Conservation (phyloP, 2,329 filamentous ascomycete genomes). For the Neurospora sp. region DNA sequence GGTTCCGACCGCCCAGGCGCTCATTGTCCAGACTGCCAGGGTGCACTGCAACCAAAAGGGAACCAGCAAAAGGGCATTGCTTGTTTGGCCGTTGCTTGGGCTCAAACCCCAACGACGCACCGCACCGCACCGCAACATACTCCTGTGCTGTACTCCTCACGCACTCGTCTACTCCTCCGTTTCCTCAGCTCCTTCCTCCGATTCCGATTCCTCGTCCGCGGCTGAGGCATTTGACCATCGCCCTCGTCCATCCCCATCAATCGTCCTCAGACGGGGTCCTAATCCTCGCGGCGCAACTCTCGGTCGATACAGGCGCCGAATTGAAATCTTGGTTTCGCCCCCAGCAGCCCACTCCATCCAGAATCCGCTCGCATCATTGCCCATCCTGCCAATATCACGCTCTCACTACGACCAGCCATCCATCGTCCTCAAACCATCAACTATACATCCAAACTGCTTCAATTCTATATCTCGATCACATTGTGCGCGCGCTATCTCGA, state of each 20-base stretch:
- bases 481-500: neutral
- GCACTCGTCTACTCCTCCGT: neutral
- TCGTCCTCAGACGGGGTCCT: neutral
- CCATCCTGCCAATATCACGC: neutral
- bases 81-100: neutral
- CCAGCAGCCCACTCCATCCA: neutral
- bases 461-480: neutral
- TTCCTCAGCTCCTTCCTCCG: conserved; percentile 1
- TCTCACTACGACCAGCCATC: neutral
- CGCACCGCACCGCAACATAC: neutral
- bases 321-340: neutral
- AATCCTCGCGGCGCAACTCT: neutral
- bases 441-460: neutral
- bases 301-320: neutral
- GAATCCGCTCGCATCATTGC: neutral
- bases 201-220: conserved; percentile 7
- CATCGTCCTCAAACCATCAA: neutral
- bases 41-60: neutral
- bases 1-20: neutral
- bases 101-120: neutral
- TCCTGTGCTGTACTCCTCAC: neutral
- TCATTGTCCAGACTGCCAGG: neutral
- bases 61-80: neutral
- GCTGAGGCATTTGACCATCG: conserved; percentile 19
- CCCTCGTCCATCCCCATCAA: conserved; percentile 10